phyloP scores from a whole-genome alignment of 2,329 filamentous ascomycete species.

The Pestalotiopsis sp. region DNA sequence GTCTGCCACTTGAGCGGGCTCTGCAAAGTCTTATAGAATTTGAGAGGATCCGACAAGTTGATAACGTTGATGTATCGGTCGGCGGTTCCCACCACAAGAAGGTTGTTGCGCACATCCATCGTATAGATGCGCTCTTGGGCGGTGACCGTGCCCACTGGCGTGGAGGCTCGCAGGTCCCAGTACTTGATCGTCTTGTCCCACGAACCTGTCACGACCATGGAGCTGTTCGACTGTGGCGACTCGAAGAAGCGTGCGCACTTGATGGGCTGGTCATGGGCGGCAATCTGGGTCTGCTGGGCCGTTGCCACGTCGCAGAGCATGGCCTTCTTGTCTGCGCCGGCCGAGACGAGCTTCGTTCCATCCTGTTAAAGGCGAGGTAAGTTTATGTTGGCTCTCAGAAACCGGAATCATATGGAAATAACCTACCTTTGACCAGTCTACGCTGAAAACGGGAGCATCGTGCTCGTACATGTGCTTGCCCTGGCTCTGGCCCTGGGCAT shows the following conservation, averaged over 20 bases:
- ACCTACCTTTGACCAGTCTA: constrained; percentile 84
- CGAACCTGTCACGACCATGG: constrained; percentile 88
- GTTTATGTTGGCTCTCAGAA: constrained; percentile 14
- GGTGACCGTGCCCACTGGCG: constrained; percentile 64
- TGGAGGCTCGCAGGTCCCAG: constrained; percentile 73
- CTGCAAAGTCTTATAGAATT: constrained; percentile 95
- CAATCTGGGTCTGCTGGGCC: constrained; percentile 69
- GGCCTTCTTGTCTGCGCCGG: constrained; percentile 86
- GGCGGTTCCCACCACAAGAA: constrained; percentile 89
- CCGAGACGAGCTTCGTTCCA: constrained; percentile 83
- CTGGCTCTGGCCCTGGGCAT: constrained; percentile 72
- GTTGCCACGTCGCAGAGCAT: constrained; percentile 81
- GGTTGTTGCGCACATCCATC: constrained; percentile 85
- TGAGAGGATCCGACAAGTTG: constrained; percentile 82
- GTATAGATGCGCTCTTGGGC: constrained; percentile 83
- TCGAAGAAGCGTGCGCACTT: constrained; percentile 78
- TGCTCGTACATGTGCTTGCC: constrained; percentile 87
- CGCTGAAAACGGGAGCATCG: constrained; percentile 79
- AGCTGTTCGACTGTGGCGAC: constrained; percentile 58
- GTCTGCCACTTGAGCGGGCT: constrained; percentile 99
- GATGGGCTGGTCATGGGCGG: constrained; percentile 82
- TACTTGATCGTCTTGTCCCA: constrained; percentile 93
- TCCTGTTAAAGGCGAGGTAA: constrained; percentile 56
- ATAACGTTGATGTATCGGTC: constrained; percentile 96
- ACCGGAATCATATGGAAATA: constrained; percentile 13